phyloP scores from a whole-genome alignment of 164 flowering plant genomes.

The Houttuynia cordata region DNA sequence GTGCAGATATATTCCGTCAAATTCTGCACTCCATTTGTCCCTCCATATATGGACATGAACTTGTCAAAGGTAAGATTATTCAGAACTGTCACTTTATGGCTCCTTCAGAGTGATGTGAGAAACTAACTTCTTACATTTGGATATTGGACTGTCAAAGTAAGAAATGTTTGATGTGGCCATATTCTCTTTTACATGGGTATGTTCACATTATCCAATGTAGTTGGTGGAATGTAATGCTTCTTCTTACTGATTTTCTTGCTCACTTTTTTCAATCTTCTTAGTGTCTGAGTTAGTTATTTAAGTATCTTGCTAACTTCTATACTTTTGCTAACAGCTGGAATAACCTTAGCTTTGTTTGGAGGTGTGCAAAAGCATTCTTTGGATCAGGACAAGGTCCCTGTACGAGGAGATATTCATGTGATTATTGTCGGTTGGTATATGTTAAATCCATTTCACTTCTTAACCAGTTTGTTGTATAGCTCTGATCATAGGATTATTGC shows the following conservation, averaged over 20 bases:
- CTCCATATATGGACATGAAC: conserved; percentile 96
- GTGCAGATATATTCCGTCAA: conserved; percentile 75
- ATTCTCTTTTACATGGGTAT: too few species aligned
- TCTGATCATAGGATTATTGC: background rate
- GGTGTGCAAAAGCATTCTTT: conserved; percentile 84
- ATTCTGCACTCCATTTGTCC: conserved; percentile 91
- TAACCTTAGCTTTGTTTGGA: conserved; percentile 79
- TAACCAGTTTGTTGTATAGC: background rate
- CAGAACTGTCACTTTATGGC: too few species aligned
- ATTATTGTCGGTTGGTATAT: conserved; percentile 66
- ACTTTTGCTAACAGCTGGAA: conserved; percentile 52
- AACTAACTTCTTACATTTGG: background rate
- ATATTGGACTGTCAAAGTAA: background rate
- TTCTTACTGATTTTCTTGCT: too few species aligned
- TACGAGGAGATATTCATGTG: conserved; percentile 96
- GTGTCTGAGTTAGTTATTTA: background rate
- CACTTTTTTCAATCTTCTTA: too few species aligned
- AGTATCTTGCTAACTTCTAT: background rate
- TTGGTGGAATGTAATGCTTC: too few species aligned
- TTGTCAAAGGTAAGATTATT: conserved; percentile 63
- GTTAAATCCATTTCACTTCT: background rate
- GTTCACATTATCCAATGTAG: too few species aligned
- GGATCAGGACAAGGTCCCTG: conserved; percentile 94
- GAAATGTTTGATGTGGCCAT: too few species aligned
- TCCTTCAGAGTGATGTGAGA: background rate